Evolutionary conservation across 2,329 filamentous ascomycete genomes (phyloP).

Genomic region (Cordyceps cateniannulata): DNA sequence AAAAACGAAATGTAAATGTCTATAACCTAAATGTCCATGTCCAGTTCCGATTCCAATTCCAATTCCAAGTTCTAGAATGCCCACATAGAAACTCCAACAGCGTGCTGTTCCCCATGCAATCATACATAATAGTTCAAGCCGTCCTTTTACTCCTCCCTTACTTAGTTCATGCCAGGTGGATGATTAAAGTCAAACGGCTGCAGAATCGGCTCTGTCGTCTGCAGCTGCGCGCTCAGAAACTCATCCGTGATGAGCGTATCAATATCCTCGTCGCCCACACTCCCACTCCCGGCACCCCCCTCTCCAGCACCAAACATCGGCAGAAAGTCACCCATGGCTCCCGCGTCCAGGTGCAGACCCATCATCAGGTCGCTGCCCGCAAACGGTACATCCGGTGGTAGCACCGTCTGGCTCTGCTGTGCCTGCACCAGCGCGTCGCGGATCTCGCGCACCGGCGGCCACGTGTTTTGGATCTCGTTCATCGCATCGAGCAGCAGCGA

Average conservation of each 20-base stretch:
- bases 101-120: too few species aligned
- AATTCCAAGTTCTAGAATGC: too few species aligned
- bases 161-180: conserved; percentile 3
- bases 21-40: too few species aligned
- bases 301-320: conserved; percentile 9
- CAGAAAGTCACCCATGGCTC: conserved; percentile 21
- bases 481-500: conserved; percentile 43
- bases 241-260: conserved; percentile 30
- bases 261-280: conserved; percentile 21
- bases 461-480: conserved; percentile 44
- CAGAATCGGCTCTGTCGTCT: conserved; percentile 19
- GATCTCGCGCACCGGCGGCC: conserved; percentile 39
- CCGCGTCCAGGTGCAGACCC: conserved; percentile 23
- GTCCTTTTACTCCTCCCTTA: too few species aligned
- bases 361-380: conserved; percentile 28
- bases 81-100: too few species aligned
- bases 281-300: background rate
- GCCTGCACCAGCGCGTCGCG: conserved; percentile 26
- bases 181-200: conserved; percentile 27
- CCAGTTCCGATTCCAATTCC: too few species aligned
- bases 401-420: conserved; percentile 22
- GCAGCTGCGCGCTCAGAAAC: conserved; percentile 28
- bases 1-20: too few species aligned
- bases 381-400: conserved; percentile 26
- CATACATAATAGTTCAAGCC: too few species aligned